Conservation (phyloP, 2,329 filamentous ascomycete species). For the Diaporthe aspalathi region DNA sequence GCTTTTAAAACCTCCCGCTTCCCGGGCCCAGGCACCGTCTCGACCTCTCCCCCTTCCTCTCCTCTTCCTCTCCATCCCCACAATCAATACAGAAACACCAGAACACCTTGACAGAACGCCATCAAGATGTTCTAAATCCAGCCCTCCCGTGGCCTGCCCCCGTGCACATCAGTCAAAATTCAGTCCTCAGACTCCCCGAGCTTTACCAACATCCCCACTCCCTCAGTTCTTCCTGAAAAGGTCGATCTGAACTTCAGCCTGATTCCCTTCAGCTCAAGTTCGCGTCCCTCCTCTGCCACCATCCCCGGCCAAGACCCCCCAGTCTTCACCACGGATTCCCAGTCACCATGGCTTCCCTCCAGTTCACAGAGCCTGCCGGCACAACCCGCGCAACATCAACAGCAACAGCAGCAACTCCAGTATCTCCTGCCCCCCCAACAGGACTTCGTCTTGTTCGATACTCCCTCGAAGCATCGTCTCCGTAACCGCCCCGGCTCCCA, state of each 20-base stretch:
- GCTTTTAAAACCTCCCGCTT: conserved; percentile 23
- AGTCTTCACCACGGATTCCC: conserved; percentile 87
- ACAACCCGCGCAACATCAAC: conserved; percentile 67
- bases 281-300: conserved; percentile 65
- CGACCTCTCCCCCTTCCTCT: conserved; percentile 45
- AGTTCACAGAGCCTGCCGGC: conserved; percentile 73
- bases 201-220: conserved; percentile 59
- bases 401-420: conserved; percentile 60
- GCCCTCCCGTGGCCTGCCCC: conserved; percentile 50
- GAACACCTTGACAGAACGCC: conserved; percentile 52
- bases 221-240: conserved; percentile 65
- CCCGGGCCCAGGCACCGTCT: not conserved
- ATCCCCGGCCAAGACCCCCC: conserved; percentile 73
- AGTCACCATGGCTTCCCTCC: conserved; percentile 84
- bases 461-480: conserved; percentile 57
- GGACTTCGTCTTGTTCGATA: conserved; percentile 85
- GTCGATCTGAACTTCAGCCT: conserved; percentile 76
- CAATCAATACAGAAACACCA: conserved; percentile 41
- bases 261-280: conserved; percentile 67
- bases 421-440: conserved; percentile 66
- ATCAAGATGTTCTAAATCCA: conserved; percentile 70
- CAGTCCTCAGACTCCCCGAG: conserved; percentile 55
- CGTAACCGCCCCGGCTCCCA: conserved; percentile 56
- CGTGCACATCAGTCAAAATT: conserved; percentile 61
- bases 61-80: conserved; percentile 48